phyloP scores from a whole-genome alignment of 1,284 basidiomycete species.

The Phellopilus nigrolimitatus region DNA sequence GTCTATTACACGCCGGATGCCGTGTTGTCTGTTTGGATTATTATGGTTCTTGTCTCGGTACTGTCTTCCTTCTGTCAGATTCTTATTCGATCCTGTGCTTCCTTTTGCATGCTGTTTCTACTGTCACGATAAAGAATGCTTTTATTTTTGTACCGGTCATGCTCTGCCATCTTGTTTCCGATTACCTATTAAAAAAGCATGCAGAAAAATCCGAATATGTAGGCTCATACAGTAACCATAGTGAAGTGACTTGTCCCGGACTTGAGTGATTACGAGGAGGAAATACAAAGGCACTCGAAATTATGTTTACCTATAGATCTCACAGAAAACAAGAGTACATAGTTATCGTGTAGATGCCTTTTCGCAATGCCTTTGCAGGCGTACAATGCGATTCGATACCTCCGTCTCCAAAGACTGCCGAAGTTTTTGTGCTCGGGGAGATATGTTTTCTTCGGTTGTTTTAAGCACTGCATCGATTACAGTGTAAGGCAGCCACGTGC shows the following conservation, averaged over 20 bases:
- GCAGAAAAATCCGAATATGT: no score
- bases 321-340: no score
- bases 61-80: background rate
- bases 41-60: background rate
- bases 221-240: no score
- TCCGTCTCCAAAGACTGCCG: constrained; percentile 51
- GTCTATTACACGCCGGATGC: background rate
- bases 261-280: no score
- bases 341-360: background rate
- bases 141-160: background rate
- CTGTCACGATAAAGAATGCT: no score
- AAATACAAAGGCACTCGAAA: no score
- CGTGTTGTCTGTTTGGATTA: background rate
- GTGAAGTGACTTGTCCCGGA: no score
- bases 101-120: no score
- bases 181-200: background rate
- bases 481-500: constrained; percentile 80
- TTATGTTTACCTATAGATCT: no score
- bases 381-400: constrained; percentile 54
- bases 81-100: no score
- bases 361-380: constrained; percentile 54
- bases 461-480: constrained; percentile 83
- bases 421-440: constrained; percentile 36
- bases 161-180: background rate
- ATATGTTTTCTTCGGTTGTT: constrained; percentile 51